Percentiles rank a stretch among this genome's conserved stretches.
Conservation (phyloP, 208 protist species). For the Crithidia bombi region DNA sequence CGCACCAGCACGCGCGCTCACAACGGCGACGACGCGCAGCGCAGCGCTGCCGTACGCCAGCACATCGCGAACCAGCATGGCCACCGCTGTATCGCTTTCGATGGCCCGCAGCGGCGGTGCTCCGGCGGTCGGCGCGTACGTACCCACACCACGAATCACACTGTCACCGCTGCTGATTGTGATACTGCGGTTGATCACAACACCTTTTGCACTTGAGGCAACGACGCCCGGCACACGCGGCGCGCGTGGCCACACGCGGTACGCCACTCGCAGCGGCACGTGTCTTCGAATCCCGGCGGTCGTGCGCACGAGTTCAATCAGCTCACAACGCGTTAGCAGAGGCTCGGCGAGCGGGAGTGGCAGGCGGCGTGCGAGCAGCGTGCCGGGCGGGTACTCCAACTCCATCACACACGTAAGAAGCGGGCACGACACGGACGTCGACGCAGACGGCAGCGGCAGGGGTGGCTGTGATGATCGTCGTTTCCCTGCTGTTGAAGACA, state of each 20-base stretch:
- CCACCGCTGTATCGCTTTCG: constrained; percentile 25
- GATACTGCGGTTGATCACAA: background rate
- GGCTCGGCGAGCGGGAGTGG: constrained; percentile 35
- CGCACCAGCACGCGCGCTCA: constrained; percentile 25
- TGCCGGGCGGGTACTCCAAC: constrained; percentile 35
- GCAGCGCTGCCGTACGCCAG: constrained; percentile 19
- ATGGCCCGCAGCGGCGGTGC: constrained; percentile 24
- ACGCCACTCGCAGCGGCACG: constrained; percentile 42
- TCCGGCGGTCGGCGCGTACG: constrained; percentile 16
- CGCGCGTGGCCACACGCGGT: constrained; percentile 39
- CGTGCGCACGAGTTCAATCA: constrained; percentile 38
- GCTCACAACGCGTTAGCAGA: constrained; percentile 37
- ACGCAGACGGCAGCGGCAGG: background rate
- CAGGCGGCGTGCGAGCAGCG: constrained; percentile 16
- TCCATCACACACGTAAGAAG: constrained; percentile 18
- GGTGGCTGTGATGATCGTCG: background rate
- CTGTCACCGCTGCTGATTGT: background rate
- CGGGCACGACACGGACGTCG: constrained; percentile 2
- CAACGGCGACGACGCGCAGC: constrained; percentile 33
- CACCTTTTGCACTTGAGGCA: too few relatives aligned
- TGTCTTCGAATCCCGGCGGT: constrained; percentile 32
- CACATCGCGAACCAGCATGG: constrained; percentile 11
- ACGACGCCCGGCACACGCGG: too few relatives aligned
- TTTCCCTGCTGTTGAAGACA: background rate
- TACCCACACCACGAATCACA: background rate